Evolutionary conservation across 495 filamentous ascomycete genomes (phyloP).

Genomic region (Podospora appendiculata): DNA sequence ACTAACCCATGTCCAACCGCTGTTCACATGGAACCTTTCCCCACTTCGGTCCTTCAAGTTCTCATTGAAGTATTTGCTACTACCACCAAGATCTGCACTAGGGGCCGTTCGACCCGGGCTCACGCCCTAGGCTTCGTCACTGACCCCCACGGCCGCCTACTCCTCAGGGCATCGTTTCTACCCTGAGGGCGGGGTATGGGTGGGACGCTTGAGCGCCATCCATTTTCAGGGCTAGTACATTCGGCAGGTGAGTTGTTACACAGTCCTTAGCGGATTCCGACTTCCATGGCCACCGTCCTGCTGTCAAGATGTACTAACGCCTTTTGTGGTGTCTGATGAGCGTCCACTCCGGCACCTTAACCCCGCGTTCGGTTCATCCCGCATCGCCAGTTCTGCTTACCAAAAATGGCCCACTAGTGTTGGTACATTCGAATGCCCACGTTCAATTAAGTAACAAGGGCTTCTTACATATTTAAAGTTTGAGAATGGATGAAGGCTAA

Average conservation of each 20-base stretch:
- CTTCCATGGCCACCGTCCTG: slow-evolving; percentile 57
- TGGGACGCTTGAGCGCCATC: slow-evolving; percentile 60
- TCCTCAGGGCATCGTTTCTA: slow-evolving; percentile 47
- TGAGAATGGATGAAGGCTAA: slow-evolving; percentile 68
- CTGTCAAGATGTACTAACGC: slow-evolving; percentile 57
- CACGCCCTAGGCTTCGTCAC: slow-evolving; percentile 56
- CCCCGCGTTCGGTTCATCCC: slow-evolving; percentile 62
- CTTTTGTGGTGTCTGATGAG: slow-evolving; percentile 65
- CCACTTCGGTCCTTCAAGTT: slow-evolving; percentile 67
- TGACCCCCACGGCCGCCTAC: slow-evolving; percentile 22
- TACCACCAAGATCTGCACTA: slow-evolving; percentile 69
- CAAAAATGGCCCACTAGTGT: slow-evolving; percentile 62
- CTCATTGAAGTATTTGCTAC: slow-evolving; percentile 71
- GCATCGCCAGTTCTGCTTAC: slow-evolving; percentile 63
- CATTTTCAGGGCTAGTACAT: slow-evolving; percentile 59
- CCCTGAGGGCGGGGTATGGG: slow-evolving; percentile 55
- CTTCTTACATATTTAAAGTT: slow-evolving; percentile 74
- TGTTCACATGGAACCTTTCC: slow-evolving; percentile 65
- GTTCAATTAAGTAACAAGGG: slow-evolving; percentile 63
- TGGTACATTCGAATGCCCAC: slow-evolving; percentile 60
- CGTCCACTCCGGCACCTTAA: slow-evolving; percentile 66
- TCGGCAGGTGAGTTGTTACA: slow-evolving; percentile 58
- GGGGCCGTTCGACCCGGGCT: slow-evolving; percentile 58
- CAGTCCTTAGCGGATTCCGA: slow-evolving; percentile 57
- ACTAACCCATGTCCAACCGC: slow-evolving; percentile 63